phyloP scores from a whole-genome alignment of 345 rosid genomes.

The Bruguiera sexangula region DNA sequence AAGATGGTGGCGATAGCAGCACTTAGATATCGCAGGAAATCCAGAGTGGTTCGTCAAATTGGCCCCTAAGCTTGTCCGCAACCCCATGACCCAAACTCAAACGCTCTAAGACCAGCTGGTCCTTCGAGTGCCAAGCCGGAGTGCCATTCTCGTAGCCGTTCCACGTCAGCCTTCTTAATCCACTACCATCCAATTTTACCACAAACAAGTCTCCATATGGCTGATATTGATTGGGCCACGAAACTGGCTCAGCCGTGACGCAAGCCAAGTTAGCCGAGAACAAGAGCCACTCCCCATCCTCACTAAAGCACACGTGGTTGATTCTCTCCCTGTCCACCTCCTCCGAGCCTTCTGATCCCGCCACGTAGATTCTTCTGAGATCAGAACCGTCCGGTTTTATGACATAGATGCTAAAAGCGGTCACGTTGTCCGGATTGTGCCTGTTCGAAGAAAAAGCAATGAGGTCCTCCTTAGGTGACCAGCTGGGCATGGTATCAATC shows the following conservation, averaged over 20 bases:
- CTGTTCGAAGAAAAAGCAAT: constrained; percentile 88
- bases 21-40: constrained; percentile 42
- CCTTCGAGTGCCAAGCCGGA: constrained; percentile 58
- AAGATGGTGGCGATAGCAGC: not conserved
- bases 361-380: constrained; percentile 52
- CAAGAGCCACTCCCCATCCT: constrained; percentile 66
- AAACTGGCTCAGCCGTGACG: constrained; percentile 71
- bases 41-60: constrained; percentile 72
- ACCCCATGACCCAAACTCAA: constrained; percentile 29
- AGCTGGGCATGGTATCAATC: constrained; percentile 83
- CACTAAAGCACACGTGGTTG: constrained; percentile 71
- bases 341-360: constrained; percentile 46
- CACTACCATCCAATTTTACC: constrained; percentile 58
- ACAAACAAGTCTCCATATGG: constrained; percentile 76
- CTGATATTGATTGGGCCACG: constrained; percentile 78
- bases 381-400: constrained; percentile 68
- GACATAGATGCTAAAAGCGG: constrained; percentile 54
- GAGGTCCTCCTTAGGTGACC: constrained; percentile 82
- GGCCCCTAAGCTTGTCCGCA: constrained; percentile 50
- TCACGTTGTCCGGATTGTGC: constrained; percentile 45
- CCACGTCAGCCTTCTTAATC: constrained; percentile 78
- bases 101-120: constrained; percentile 28
- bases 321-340: constrained; percentile 70
- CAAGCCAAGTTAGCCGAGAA: constrained; percentile 63
- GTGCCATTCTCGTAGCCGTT: constrained; percentile 80